Evolutionary conservation across 192 early-diverging fungal genomes (phyloP), one percentile per base, ranked within the genome.

Genomic region (Gigaspora rosea): DNA sequence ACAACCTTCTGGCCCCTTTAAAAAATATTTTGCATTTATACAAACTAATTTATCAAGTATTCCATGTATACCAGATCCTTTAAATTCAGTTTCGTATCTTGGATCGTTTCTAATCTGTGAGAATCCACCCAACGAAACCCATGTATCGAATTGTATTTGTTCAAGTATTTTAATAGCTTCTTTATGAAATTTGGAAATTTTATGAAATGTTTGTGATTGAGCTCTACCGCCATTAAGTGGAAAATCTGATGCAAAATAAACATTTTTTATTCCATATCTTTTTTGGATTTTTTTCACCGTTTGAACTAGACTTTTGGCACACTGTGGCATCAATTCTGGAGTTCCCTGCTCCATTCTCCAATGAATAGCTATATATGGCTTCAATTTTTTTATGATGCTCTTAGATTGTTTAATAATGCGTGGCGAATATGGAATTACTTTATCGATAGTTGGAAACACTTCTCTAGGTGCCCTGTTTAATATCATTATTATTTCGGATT

Each of bases 11-110:
- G 77, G 48, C 0, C 67, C 77, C 52, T 48, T 57, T 32, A 78
- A 1, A 58, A 81, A 66, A 47, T 78, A 73, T 73, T 68, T 35
- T 3, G 75, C 64, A 20, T 62, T 10, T 48, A 83, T 49, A 47
- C 75, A 72, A 64, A 80, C 61, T 63, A 79, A 77, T 56, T 78
- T 78, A 50, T 78, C 77, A 22, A 71, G 22, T n/a, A 78, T 78
- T 35, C 51, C 77, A 46, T 68, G 52, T 56, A 71, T 56, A n/a
- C 70, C 70, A 5, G 52, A 52, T 16, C 70, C 22, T 4, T 10
- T 71, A 71, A 52, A 54, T 54, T 54, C 51, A 16, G 22, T 13
- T 41, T 27, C 50, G 50, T 71, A 52, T 18, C 51, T 51, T 46
- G 46, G n/a, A 52, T 52, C 13, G 5, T 50, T 35, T 35, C 10